phyloP scores from a whole-genome alignment of 495 filamentous ascomycete genomes.

The Annulohypoxylon moriforme region DNA sequence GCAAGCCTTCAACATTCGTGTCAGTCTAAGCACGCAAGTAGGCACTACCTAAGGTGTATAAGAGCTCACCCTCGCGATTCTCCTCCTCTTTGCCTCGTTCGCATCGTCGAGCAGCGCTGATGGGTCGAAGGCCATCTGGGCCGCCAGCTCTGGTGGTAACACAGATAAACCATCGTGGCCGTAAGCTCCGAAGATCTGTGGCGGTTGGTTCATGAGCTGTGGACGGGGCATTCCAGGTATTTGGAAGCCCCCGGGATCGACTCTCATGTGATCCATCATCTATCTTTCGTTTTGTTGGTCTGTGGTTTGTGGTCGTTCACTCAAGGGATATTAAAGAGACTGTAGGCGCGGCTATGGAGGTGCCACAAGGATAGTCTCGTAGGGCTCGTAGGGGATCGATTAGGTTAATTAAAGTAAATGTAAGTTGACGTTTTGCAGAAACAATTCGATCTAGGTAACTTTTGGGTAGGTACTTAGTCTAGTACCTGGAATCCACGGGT shows the following conservation, averaged over 20 bases:
- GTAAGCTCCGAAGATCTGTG: constrained; percentile 77
- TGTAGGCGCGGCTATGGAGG: constrained; percentile 13
- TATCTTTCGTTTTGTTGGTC: not conserved
- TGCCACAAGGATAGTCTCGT: constrained; percentile 20
- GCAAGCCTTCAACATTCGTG: constrained; percentile 73
- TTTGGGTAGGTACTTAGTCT: constrained; percentile 36
- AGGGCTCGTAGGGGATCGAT: constrained; percentile 12
- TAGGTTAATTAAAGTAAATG: constrained; percentile 19
- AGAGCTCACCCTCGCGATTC: constrained; percentile 83
- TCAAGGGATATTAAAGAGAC: constrained; percentile 5
- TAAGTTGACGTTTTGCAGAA: constrained; percentile 35
- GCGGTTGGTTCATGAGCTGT: constrained; percentile 70
- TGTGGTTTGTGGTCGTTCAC: constrained; percentile 20
- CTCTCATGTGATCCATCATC: constrained; percentile 58
- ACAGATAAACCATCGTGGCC: constrained; percentile 68
- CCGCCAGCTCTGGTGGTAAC: constrained; percentile 66
- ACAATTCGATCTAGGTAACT: constrained; percentile 31
- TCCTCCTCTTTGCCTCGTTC: constrained; percentile 87
- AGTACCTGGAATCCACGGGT: constrained; percentile 34
- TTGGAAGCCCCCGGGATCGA: constrained; percentile 56
- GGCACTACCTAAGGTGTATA: not conserved
- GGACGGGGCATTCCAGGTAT: constrained; percentile 65
- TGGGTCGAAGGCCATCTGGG: constrained; percentile 70
- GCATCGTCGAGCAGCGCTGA: constrained; percentile 70
- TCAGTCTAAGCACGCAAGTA: constrained; percentile 25